Conservation (phyloP, 805 yeast genomes). For the Kodamaea kakaduensis region DNA sequence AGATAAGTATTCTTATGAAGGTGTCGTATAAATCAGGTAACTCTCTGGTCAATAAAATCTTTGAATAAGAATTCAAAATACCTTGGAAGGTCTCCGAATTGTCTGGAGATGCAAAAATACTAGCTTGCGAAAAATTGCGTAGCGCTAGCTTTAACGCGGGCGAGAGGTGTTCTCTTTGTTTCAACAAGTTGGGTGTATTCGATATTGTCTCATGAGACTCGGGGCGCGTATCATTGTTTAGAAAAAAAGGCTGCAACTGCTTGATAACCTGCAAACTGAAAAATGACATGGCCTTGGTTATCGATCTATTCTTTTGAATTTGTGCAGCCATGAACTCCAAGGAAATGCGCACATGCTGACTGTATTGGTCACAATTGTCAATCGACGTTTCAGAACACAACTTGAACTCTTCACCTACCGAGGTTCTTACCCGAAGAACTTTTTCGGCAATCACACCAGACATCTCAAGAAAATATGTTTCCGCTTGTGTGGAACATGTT, state of each 20-base stretch:
- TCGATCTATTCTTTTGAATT: constrained; percentile 9
- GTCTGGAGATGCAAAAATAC: background rate
- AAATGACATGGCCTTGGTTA: constrained; percentile 13
- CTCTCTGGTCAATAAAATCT: constrained; percentile 25
- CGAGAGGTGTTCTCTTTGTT: background rate
- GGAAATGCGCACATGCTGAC: constrained; percentile 1
- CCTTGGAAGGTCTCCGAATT: constrained; percentile 3
- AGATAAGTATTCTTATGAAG: constrained; percentile 47
- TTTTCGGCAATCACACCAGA: constrained; percentile 58
- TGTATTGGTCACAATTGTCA: background rate
- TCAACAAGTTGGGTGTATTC: background rate
- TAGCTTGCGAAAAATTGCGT: background rate
- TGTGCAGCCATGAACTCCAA: constrained; percentile 16
- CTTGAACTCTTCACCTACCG: constrained; percentile 8
- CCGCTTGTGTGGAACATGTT: constrained; percentile 37
- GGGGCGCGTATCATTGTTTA: no score
- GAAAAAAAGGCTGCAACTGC: constrained; percentile 6
- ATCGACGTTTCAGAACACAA: constrained; percentile 3
- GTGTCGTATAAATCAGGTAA: constrained; percentile 45
- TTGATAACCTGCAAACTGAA: constrained; percentile 13
- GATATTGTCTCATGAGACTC: no score
- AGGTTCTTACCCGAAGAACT: constrained; percentile 21
- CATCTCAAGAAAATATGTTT: constrained; percentile 53
- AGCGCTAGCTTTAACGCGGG: background rate
- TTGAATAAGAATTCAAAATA: constrained; percentile 17